Conservation (phyloP, 108 stramenopile genomes). For the Cyclotella choctawhatcheeana region DNA sequence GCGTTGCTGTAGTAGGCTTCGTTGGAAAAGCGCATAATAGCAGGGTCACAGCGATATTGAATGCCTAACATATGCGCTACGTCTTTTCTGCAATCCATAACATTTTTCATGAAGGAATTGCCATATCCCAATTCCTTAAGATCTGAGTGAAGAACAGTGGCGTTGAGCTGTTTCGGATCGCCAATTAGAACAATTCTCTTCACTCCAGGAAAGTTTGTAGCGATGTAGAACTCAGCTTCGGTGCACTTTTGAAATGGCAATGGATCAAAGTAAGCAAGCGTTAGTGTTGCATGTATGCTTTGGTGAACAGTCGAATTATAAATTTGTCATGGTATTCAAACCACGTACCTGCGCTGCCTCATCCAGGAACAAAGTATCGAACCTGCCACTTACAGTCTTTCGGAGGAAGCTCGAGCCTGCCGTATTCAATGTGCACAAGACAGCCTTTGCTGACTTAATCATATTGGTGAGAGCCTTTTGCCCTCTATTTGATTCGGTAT, state of each 20-base stretch:
- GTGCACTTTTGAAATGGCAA: neutral
- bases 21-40: conserved; percentile 6
- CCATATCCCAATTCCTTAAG: conserved; percentile 4
- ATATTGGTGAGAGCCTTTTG: neutral
- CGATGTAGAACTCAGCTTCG: conserved; percentile 28
- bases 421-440: conserved; percentile 25
- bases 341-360: conserved; percentile 19
- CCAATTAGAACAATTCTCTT: conserved; percentile 19
- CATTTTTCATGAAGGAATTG: conserved; percentile 11
- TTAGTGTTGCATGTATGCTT: too few relatives aligned
- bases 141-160: neutral
- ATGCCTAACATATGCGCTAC: neutral
- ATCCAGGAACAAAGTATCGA: conserved; percentile 19
- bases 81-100: neutral
- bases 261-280: neutral
- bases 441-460: conserved; percentile 6
- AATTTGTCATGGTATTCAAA: neutral
- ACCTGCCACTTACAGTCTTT: conserved; percentile 5
- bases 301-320: too few relatives aligned
- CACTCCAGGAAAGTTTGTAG: conserved; percentile 24
- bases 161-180: conserved; percentile 9
- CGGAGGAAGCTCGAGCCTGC: conserved; percentile 16
- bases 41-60: conserved; percentile 9
- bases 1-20: neutral
- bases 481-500: neutral